phyloP scores from a whole-genome alignment of 495 filamentous ascomycete genomes.

The Penicillium pancosmium region DNA sequence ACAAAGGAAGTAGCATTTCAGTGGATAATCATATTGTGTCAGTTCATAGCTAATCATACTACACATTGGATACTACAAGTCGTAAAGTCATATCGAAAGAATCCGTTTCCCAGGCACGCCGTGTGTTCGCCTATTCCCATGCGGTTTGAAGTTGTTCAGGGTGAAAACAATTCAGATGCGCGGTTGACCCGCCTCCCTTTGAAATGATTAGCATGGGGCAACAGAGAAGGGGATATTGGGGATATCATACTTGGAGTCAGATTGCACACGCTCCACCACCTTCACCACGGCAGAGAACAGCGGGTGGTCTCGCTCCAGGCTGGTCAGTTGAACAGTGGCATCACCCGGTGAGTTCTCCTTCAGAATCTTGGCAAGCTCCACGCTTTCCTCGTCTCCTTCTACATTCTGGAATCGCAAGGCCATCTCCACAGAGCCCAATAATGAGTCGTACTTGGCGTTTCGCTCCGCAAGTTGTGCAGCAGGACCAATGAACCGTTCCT shows the following conservation, averaged over 20 bases:
- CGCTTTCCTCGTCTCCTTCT: conserved; percentile 82
- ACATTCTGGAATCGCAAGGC: conserved; percentile 93
- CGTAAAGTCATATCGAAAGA: conserved; percentile 24
- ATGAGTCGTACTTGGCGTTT: conserved; percentile 65
- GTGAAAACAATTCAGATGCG: conserved; percentile 21
- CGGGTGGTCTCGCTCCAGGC: conserved; percentile 69
- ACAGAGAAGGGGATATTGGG: conserved; percentile 10
- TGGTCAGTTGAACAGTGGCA: conserved; percentile 74
- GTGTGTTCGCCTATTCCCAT: conserved; percentile 41
- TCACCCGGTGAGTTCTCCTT: conserved; percentile 64
- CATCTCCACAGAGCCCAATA: conserved; percentile 80
- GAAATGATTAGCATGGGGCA: not conserved
- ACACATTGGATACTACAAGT: conserved; percentile 8
- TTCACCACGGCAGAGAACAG: conserved; percentile 71
- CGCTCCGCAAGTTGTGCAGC: conserved; percentile 81
- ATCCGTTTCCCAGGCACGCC: conserved; percentile 23
- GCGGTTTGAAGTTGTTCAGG: conserved; percentile 20
- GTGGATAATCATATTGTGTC: conserved; percentile 5
- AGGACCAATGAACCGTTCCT: conserved; percentile 94
- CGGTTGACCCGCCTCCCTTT: conserved; percentile 33
- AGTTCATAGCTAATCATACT: conserved; percentile 16
- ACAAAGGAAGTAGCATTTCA: not conserved
- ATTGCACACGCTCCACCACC: conserved; percentile 78
- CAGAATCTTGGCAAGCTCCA: conserved; percentile 80
- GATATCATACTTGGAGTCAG: conserved; percentile 42